A percentile compares a stretch with the other conserved stretches of the same genome.
These are phyloP conservation scores for Morella rubra DNA, from an alignment of 306 rosid species.

Conservation along the genomic window DNA sequence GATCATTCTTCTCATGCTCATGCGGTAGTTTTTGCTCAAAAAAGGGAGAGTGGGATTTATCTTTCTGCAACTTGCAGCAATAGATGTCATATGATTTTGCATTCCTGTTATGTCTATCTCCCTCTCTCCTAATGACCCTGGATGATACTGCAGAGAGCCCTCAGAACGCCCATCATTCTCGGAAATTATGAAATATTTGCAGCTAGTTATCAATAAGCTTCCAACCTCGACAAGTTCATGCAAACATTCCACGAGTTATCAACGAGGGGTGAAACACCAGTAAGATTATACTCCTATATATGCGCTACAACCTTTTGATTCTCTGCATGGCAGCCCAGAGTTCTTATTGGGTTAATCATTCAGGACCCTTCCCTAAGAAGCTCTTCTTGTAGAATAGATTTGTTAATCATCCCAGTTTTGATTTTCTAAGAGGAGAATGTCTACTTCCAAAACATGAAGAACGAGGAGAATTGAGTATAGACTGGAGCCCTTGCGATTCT, in stretches of 20 bases:
- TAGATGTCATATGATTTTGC: not conserved
- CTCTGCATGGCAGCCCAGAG: not conserved
- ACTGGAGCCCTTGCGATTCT: not conserved
- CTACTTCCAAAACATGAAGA: not conserved
- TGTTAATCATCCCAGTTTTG: constrained; percentile 6
- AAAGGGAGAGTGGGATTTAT: not conserved
- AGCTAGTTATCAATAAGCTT: constrained; percentile 51
- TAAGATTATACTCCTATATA: not conserved
- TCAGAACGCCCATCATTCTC: constrained; percentile 79
- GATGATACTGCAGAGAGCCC: constrained; percentile 63
- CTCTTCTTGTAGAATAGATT: constrained; percentile 14
- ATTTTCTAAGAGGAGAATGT: not conserved
- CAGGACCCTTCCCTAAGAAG: constrained; percentile 21
- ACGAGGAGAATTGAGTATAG: not conserved
- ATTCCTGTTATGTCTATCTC: not conserved
- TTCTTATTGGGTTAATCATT: constrained; percentile 4
- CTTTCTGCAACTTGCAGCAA: not conserved
- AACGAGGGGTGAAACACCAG: constrained; percentile 23
- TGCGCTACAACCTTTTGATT: not conserved
- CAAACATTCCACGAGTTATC: constrained; percentile 33
- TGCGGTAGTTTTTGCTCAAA: not conserved
- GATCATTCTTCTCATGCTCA: not conserved
- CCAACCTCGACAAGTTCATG: constrained; percentile 39
- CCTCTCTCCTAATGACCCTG: constrained; percentile 15
- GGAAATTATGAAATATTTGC: constrained; percentile 68